Base-by-base conservation (phyloP, 306 rosid genomes). In the Quercus parvula region DNA sequence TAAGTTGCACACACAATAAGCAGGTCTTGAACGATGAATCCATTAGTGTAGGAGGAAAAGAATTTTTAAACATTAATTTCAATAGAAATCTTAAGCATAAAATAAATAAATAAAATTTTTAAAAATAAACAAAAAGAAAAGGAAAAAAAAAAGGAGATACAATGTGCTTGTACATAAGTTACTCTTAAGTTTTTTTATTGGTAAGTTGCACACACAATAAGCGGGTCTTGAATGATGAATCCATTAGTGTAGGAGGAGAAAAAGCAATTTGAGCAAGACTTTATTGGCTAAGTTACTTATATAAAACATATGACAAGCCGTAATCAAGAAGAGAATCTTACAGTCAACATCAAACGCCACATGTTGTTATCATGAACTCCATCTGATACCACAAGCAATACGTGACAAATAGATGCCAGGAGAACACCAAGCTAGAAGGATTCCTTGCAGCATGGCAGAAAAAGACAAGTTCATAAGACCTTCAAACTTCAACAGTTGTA, bases 261-360 rank as follows among this genome's bases (percentile, higher is more conserved):
- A 46, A 46, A 46, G 15, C 54, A 46, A 46, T 62, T 49, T 57
- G 13, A 31, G 27, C 62, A 75, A 81, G 27, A 41, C 25, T 24
- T 61, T 52, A 33, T 55, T 44, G 13, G 54, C 80, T 61, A 78
- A 71, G 18, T 18, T 51, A 62, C 33, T 57, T 46, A 38, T 63
- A 46, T 28, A 62, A 11, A 18, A 56, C 30, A 62, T 18, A 27
- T 41, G 74, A 80, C 24, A 77, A 57, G 22, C 5, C 49, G 19
- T 57, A 28, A 81, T 72, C 56, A 62, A 71, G 63, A 38, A 27
- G 73, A 61, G 67, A 57, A 67, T 64, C 74, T 20, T 84, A 94
- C 98, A 81, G 94, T 94, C n/a, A 80, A 87, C 93, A 92, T 89
- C 80, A 94, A 85, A 33, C 78, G 90, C 98, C 98, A 94, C 96